Evolutionary conservation across 352 stramenopile species (phyloP), one percentile per base, ranked within the genome.

Genomic region (Poterioochromonas sp.): DNA sequence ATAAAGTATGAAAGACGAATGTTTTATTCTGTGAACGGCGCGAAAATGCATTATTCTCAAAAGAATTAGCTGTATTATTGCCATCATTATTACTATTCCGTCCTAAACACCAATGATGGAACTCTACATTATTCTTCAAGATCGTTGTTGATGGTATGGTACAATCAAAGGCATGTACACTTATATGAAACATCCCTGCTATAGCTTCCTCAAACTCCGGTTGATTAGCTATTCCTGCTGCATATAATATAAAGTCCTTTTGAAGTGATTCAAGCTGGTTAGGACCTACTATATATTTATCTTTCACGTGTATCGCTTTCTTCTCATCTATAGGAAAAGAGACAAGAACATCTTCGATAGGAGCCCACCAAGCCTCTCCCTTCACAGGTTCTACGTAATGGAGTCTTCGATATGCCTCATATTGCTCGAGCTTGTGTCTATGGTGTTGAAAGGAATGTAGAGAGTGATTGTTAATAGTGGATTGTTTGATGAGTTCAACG

Each of bases 21-120:
- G 12, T 35, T 39, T 35, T 12, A 8, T 35, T 35, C 29, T 32
- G 8, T 5, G 11, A 8, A 39, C 34, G 12, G 12, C 11, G 8
- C 12, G 58, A 15, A 68, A 29, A 68, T 5, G 34, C 8, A 68
- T 35, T 68, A 39, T 12, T 37, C 8, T 39, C 26, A 12, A 68
- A 11, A 18, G 5, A 8, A 18, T 40, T 68, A n/a, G n/a, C n/a
- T n/a, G n/a, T n/a, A n/a, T n/a, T n/a, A n/a, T n/a, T n/a, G n/a
- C n/a, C n/a, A n/a, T n/a, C n/a, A n/a, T n/a, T n/a, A n/a, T n/a
- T n/a, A n/a, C n/a, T n/a, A n/a, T 35, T 39, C 26, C 58, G 12
- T 68, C 58, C 58, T 8, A 68, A 18, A 68, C 58, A 68, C 58
- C 58, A 68, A 39, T 12, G 58, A 35, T 68, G 58, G 58, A 37